Base-by-base conservation (phyloP, 116 monocot genomes). In the Trichopus zeylanicus region DNA sequence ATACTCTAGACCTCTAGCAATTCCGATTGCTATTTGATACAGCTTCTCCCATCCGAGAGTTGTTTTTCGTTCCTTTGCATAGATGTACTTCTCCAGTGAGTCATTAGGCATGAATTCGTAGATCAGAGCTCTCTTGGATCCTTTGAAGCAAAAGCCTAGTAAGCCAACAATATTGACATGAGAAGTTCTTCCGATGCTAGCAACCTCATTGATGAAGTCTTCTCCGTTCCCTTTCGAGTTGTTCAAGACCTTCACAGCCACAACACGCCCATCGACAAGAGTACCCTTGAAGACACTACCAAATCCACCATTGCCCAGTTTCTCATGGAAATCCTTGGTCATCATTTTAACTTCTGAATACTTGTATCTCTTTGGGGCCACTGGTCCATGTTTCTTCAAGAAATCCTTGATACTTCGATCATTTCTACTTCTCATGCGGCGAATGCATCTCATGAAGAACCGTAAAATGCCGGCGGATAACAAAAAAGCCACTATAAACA, bases 201-300 rank as follows among this genome's bases (percentile, higher is more conserved):
- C 70, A 3, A 79, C 64, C 60, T 89, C 89, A 32, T 89, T 90
- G 52, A 66, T 52, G 76, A 90, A 90, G 55, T 90, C 89, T n/a
- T 76, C 61, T 2, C 81, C 69, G 31, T 65, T 63, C 71, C 35
- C 78, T 62, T 70, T 81, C 53, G 68, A 81, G 59, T 81, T 73
- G 26, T 90, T 85, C 3, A 89, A 73, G 2, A 81, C 81, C 56
- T 89, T 89, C 33, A 89, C 81, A 0, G 89, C 89, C 11, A 89
- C 89, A 1, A 59, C 26, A 4, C 78, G 75, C 11, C 81, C 89
- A 29, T 89, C 84, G 13, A 25, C 34, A 19, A 89, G 81, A 19
- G 57, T 56, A 21, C 89, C 63, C 51, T 63, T 51, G 48, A 48
- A 63, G 21, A 63, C 63, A 29, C 48, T 51, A 30, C 63, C 63